phyloP scores from a whole-genome alignment of 495 filamentous ascomycete species.

The Penicillium psychrofluorescens region DNA sequence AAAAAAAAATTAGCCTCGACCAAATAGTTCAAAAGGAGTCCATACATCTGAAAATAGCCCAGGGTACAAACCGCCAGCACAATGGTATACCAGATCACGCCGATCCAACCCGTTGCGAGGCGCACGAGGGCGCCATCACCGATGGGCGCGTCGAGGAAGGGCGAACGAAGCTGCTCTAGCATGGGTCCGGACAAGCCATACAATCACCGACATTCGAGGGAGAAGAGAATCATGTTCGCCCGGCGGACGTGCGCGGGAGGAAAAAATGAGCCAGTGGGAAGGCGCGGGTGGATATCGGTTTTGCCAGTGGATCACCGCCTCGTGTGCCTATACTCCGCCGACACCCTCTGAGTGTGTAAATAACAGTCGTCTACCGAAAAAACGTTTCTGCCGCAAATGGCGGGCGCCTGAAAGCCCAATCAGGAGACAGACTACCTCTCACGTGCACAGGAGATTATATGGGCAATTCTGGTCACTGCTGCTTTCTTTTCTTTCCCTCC shows the following conservation, averaged over 20 bases:
- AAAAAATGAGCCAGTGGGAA: not conserved
- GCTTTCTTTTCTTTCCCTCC: too few species aligned
- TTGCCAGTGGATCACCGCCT: not conserved
- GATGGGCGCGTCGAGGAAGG: slow-evolving; percentile 19
- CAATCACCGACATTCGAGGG: slow-evolving; percentile 20
- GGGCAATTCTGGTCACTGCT: too few species aligned
- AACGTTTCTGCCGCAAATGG: too few species aligned
- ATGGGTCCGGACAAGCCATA: slow-evolving; percentile 18
- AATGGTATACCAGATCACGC: slow-evolving; percentile 52
- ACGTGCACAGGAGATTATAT: too few species aligned
- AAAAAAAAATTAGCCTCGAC: too few species aligned
- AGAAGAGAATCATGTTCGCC: slow-evolving; percentile 4
- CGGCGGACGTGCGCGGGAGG: not conserved
- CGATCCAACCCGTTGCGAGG: slow-evolving; percentile 38
- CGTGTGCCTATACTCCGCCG: not conserved
- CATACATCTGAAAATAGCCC: slow-evolving; percentile 56
- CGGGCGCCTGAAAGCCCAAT: too few species aligned
- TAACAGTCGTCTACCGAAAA: too few species aligned
- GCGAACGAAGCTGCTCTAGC: slow-evolving; percentile 25
- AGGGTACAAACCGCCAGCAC: slow-evolving; percentile 50
- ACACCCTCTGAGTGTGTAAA: too few species aligned
- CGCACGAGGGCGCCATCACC: slow-evolving; percentile 28
- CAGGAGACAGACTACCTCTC: too few species aligned
- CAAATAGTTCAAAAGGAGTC: not conserved
- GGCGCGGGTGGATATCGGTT: not conserved